Base-by-base conservation (phyloP, 1,284 basidiomycete species). In the Peniophora sp. region DNA sequence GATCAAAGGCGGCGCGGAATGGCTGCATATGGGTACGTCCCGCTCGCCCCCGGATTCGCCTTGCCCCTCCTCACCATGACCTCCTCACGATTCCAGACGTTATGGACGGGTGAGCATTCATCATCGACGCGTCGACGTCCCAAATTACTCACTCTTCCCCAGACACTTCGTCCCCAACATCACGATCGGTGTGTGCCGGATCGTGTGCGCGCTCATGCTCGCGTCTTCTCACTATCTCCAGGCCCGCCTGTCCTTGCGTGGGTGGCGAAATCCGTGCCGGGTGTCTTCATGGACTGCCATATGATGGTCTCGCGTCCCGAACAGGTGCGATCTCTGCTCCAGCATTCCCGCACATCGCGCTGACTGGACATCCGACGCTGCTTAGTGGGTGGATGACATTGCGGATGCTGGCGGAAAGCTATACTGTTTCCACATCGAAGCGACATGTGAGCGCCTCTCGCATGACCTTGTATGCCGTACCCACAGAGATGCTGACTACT, bases 271-370 rank as follows among this genome's bases (percentile, higher is more conserved):
- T 82, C 85, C 45, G 80, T 98, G 18, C 94, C 95, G 3, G 88
- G 85, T 51, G 96, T 97, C 58, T 99, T 95, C 72, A 99, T 99
- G 96, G 97, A 99, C 69, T 98, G 95, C 70, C 97, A 99, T 71
- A 99, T 99, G 97, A 99, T 99, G 97, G 97, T 99, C 15, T 71
- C 94, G 0, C 77, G 98, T 55, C 97, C 97, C 2, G 88, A 89
- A 60, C 85, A 88, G 76, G 94, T 91, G 60, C 18, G 49, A 18
- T 22, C 43, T 9, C 9, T 9, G 23, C 27, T 41, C 42, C 47
- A 24, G 24, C 11, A 6, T 34, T 44, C 22, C 47, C 27, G 39
- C 47, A 24, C 47, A 15, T 42, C 20, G 48, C 12, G 24, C 18
- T 27, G 41, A 27, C 34, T 15, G 43, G 27, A 24, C 20, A 41